Evolutionary conservation across 805 yeast species (phyloP), one percentile per base, ranked within the genome.

Genomic region (Scheffersomyces ergatensis): DNA sequence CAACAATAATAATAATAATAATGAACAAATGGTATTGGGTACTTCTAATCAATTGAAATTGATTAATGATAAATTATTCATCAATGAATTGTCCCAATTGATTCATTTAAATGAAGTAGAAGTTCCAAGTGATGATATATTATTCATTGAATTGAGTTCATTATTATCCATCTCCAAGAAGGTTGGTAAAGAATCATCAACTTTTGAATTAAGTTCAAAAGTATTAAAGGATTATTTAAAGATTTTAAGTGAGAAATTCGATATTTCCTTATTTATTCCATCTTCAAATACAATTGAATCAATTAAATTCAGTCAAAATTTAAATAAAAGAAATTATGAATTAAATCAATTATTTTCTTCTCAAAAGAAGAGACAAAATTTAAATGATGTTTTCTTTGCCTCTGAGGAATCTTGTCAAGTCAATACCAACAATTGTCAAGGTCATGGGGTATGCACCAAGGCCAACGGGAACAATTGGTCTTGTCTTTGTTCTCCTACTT

Each of bases 391-490:
- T 44, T 74, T 77, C 44, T 77, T 62, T 48, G 23, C 60, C 11
- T 57, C 75, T 17, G 73, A 76, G 50, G 77, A 67, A 39, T 62
- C 70, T 1, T 79, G 85, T 56, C 53, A 67, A 39, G 64, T 58
- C 3, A 57, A 68, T 17, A 78, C 83, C 7, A 56, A 65, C 34
- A 62, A 69, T 27, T 79, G 85, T 54, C 71, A 71, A 27, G 64
- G 69, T n/a, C 82, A 78, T 54, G 85, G 85, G 9, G 40, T 60
- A 12, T 79, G 85, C 51, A 43, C 72, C 9, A 57, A 73, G 46
- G 24, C 29, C 6, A 18, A 23, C 6, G 45, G 49, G 3, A 47
- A 44, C 21, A 42, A 59, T 32, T 79, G 77, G 76, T 61, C 67
- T 35, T 79, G 85, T 57, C 50, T 62, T 18, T 79, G 85, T 54